Percentiles rank a stretch among this genome's conserved stretches.
These are phyloP conservation scores for Candida peoriensis DNA, from an alignment of 805 yeast genomes.

Conservation along the genomic window DNA sequence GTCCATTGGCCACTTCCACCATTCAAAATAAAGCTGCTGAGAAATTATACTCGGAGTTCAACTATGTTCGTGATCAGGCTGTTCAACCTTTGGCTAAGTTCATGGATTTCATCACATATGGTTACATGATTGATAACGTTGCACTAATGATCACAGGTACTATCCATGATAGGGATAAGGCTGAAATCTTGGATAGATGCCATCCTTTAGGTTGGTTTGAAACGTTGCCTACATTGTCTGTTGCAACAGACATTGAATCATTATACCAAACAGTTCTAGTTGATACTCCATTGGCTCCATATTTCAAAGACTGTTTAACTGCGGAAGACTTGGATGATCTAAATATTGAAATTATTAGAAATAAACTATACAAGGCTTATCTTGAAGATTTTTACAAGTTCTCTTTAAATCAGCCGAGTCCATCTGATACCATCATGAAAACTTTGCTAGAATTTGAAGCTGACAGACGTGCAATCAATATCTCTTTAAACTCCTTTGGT, in stretches of 20 bases:
- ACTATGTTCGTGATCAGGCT: slow-evolving; percentile 79
- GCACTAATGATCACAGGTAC: slow-evolving; percentile 96
- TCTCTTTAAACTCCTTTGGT: slow-evolving; percentile 83
- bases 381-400: slow-evolving; percentile 80
- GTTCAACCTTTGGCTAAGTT: slow-evolving; percentile 75
- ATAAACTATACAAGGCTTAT: slow-evolving; percentile 87
- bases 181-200: slow-evolving; percentile 83
- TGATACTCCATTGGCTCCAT: slow-evolving; percentile 97
- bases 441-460: slow-evolving; percentile 84
- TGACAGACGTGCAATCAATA: slow-evolving; percentile 90
- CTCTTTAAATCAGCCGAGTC: slow-evolving; percentile 57
- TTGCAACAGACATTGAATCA: slow-evolving; percentile 93
- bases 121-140: slow-evolving; percentile 98
- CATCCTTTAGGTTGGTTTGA: slow-evolving; percentile 99
- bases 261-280: slow-evolving; percentile 87
- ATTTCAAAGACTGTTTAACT: slow-evolving; percentile 82
- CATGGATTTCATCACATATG: slow-evolving; percentile 89
- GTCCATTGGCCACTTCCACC: slow-evolving; percentile 80
- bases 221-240: slow-evolving; percentile 89
- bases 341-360: slow-evolving; percentile 92
- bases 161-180: slow-evolving; percentile 86
- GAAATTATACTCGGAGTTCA: slow-evolving; percentile 77
- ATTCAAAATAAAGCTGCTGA: slow-evolving; percentile 75
- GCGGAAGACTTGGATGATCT: slow-evolving; percentile 90
- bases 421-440: slow-evolving; percentile 79